Evolutionary conservation across 2,329 filamentous ascomycete genomes (phyloP), one percentile per base, ranked within the genome.

Genomic region (Aspergillus transmontanensis): DNA sequence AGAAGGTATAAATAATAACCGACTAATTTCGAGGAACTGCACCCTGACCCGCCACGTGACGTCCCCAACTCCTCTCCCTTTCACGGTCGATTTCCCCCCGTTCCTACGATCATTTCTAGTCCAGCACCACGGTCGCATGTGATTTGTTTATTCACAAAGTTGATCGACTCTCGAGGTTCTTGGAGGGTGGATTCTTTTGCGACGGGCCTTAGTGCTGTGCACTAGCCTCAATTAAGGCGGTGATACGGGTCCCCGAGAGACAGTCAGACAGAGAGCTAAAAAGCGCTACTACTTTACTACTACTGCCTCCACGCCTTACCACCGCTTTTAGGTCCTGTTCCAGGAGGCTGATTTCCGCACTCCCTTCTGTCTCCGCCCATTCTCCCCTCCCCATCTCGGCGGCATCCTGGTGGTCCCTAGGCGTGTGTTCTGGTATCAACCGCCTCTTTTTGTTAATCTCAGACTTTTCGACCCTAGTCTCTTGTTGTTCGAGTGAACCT

Each of bases 181-280:
- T 56, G 60, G 56, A 63, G 32, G 60, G 60, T 61, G 62, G 62
- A 64, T 61, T 61, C 57, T 60, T 56, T 62, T 45, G 59, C 62
- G 58, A 64, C 62, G 46, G 66, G 60, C 63, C 62, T 58, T 63
- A 63, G 66, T 69, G 67, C 66, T 68, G 64, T 54, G 64, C 69
- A 72, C 69, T 69, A 72, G 64, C 69, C 61, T 67, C 60, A 63
- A 66, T 64, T 58, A 63, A 69, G 71, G 68, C 67, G 70, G 69
- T 71, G 68, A 67, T 67, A 67, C 69, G 65, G 64, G 62, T 62
- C 67, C 39, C 66, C 48, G 48, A 51, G 26, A 51, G 48, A 51
- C 45, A 48, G 45, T 23, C 45, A 45, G 60, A 64, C 62, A 36
- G 58, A 65, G 65, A 69, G 64, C 68, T 69, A 66, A 69, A 59